These are phyloP conservation scores for Gymnopus androsaceus DNA, from an alignment of 1,284 basidiomycete genomes.

Conservation along the genomic window DNA sequence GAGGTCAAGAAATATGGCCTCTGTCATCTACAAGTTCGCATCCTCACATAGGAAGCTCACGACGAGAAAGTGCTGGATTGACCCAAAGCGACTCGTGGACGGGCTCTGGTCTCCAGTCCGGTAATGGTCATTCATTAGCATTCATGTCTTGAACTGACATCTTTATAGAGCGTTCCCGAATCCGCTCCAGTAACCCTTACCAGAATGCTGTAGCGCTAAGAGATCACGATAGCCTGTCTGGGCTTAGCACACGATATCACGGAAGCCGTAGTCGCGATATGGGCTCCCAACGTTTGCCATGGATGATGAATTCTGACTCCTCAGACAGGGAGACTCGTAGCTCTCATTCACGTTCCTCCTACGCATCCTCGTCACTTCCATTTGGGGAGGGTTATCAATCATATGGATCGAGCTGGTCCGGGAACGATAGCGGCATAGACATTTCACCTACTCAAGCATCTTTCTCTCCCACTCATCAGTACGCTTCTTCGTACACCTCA, in stretches of 20 bases:
- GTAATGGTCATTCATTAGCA: slow-evolving; percentile 27
- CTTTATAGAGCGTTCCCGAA: slow-evolving; percentile 38
- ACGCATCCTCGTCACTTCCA: background rate
- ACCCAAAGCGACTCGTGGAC: slow-evolving; percentile 36
- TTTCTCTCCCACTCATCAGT: slow-evolving; percentile 6
- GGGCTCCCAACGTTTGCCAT: slow-evolving; percentile 20
- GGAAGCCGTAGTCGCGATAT: slow-evolving; percentile 14
- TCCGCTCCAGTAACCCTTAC: slow-evolving; percentile 37
- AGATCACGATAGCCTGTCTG: slow-evolving; percentile 12
- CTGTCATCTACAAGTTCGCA: slow-evolving; percentile 26
- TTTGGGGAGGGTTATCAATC: slow-evolving; percentile 10
- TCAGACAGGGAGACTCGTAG: slow-evolving; percentile 28
- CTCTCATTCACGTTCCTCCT: slow-evolving; percentile 1
- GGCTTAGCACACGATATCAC: slow-evolving; percentile 4
- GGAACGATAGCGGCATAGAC: slow-evolving; percentile 1
- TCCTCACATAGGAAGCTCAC: slow-evolving; percentile 25
- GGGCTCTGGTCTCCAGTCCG: slow-evolving; percentile 27
- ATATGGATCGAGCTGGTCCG: slow-evolving; percentile 9
- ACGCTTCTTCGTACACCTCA: slow-evolving; percentile 8
- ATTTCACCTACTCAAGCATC: slow-evolving; percentile 1
- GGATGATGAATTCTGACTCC: slow-evolving; percentile 33
- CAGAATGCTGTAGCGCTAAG: slow-evolving; percentile 28
- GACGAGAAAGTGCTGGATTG: slow-evolving; percentile 32
- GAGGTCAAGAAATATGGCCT: slow-evolving; percentile 13
- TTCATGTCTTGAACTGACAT: slow-evolving; percentile 28